Percentiles rank a stretch among this genome's conserved stretches.
These are phyloP conservation scores for Talaromyces sp. DNA, from an alignment of 2,329 filamentous ascomycete genomes.

Conservation along the genomic window DNA sequence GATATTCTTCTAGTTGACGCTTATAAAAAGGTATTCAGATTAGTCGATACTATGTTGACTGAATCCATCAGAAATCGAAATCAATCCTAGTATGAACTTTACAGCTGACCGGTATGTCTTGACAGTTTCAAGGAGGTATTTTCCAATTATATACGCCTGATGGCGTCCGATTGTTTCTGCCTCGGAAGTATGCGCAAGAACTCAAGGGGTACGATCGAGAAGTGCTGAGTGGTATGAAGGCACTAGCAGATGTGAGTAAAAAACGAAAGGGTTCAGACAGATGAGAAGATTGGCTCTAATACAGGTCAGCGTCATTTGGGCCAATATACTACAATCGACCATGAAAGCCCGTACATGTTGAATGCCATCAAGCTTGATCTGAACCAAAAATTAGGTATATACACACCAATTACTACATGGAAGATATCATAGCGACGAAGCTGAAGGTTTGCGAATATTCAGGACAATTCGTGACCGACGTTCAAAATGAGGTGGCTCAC, in stretches of 20 bases:
- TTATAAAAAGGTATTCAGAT: not conserved
- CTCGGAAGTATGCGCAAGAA: slow-evolving; percentile 10
- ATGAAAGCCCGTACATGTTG: slow-evolving; percentile 5
- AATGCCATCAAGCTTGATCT: slow-evolving; percentile 7
- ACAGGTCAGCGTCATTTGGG: not conserved
- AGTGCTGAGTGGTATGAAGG: slow-evolving; percentile 10
- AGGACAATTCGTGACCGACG: slow-evolving; percentile 5
- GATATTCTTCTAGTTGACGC: not conserved
- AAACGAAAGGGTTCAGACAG: not conserved
- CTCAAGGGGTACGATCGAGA: slow-evolving; percentile 11
- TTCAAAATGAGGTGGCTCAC: slow-evolving; percentile 5
- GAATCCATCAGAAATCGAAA: too few relatives aligned
- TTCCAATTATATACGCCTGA: slow-evolving; percentile 2
- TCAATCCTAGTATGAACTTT: not conserved
- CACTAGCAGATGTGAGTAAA: slow-evolving; percentile 3
- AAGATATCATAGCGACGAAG: not conserved
- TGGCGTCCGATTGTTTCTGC: slow-evolving; percentile 6
- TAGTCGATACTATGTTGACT: not conserved
- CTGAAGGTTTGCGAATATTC: not conserved
- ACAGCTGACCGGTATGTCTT: not conserved
- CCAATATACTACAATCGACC: slow-evolving; percentile 7
- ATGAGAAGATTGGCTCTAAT: not conserved
- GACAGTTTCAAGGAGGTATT: slow-evolving; percentile 2
- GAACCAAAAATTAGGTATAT: slow-evolving; percentile 8
- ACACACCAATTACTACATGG: not conserved